These are phyloP conservation scores for Fonsecaea multimorphosa DNA, from an alignment of 2,329 filamentous ascomycete genomes.

Conservation along the genomic window DNA sequence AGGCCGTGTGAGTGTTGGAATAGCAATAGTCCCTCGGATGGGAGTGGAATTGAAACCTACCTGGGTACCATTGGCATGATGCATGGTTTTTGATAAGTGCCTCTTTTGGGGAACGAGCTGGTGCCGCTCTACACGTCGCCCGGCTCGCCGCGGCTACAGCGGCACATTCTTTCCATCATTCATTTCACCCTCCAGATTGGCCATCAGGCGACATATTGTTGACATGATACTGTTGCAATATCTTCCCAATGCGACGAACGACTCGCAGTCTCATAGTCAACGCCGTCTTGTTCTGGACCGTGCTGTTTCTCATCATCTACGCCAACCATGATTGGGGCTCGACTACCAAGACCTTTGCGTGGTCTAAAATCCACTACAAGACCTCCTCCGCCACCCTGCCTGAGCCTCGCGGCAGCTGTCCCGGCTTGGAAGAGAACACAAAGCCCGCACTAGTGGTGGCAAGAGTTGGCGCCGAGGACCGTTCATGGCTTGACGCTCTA, in stretches of 20 bases:
- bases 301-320: slow-evolving; percentile 48
- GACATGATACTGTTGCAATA: background rate
- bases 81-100: background rate
- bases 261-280: slow-evolving; percentile 47
- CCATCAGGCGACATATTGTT: background rate
- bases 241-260: slow-evolving; percentile 46
- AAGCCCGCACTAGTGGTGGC: slow-evolving; percentile 57
- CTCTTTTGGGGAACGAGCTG: background rate
- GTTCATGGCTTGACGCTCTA: slow-evolving; percentile 52
- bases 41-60: background rate
- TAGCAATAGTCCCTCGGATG: slow-evolving; percentile 5
- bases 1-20: slow-evolving; percentile 17
- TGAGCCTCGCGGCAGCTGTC: slow-evolving; percentile 51
- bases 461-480: slow-evolving; percentile 49
- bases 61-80: background rate
- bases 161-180: background rate
- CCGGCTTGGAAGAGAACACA: slow-evolving; percentile 45
- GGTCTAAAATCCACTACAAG: slow-evolving; percentile 53
- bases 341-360: slow-evolving; percentile 47
- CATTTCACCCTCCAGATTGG: background rate
- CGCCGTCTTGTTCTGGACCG: slow-evolving; percentile 44
- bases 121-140: background rate
- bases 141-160: background rate
- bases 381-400: slow-evolving; percentile 47
- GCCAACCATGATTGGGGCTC: slow-evolving; percentile 43